Base-by-base conservation (phyloP, 176 grass and related monocot species). In the Zea mays region DNA sequence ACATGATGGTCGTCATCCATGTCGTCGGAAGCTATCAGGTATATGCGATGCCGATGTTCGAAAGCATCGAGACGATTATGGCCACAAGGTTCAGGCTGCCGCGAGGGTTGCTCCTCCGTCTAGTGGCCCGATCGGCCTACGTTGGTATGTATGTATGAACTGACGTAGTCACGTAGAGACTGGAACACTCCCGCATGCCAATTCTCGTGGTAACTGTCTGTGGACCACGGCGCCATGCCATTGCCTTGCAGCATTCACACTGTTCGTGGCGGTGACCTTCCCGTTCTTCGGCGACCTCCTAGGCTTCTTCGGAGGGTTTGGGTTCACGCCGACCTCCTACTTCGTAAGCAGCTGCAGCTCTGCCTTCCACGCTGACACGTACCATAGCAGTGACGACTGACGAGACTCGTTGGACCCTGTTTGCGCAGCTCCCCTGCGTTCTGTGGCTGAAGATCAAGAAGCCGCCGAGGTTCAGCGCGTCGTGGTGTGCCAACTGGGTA, bases 251-350 rank as follows among this genome's bases (percentile, higher is more conserved):
- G 85, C 93, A 0, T 77, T 97, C 60, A 92, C 93, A n/a, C 88
- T 97, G 67, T 85, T 97, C 69, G 0, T 90, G n/a, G 90, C 73
- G 51, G 91, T 97, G 35, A 88, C 85, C 0, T 87, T 96, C 75
- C 90, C 93, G 5, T 97, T 97, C 90, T 97, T 97, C 71, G 81
- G 85, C 68, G 89, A 90, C 67, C 78, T 96, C 46, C 84, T 92
- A 40, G 89, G 92, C 49, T 96, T 96, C 86, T 96, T 96, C 58
- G 89, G 92, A 34, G 92, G 92, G 14, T 96, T 96, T 35, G 93
- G 87, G 17, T 97, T 86, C 78, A 91, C 93, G 46, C 93, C 90
- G 4, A 97, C 93, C 2, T 90, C 93, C 47, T 97, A 90, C 77
- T 97, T 74, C 62, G 93, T 97, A 88, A 97, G 93, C 36, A 16